A percentile compares a stretch with the other conserved stretches of the same genome.
phyloP scores from a whole-genome alignment of 192 early-diverging fungal species.

The Geosiphon pyriformis region DNA sequence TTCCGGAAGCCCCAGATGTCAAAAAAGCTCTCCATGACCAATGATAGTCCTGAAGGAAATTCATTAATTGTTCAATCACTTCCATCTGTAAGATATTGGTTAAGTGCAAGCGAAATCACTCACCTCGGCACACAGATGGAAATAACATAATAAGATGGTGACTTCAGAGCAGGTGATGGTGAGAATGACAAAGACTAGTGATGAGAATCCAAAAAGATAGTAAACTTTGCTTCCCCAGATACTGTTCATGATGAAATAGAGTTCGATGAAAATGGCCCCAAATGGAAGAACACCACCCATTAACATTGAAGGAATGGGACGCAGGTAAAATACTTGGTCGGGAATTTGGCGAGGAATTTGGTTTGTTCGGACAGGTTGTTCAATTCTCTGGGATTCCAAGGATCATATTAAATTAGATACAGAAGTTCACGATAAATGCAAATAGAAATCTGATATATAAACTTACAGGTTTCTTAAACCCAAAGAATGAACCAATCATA shows the following conservation, averaged over 20 bases:
- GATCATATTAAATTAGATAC: too few species aligned
- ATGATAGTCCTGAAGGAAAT: slow-evolving; percentile 45
- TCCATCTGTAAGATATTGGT: slow-evolving; percentile 27
- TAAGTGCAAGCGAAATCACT: too few species aligned
- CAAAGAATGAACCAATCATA: slow-evolving; percentile 67
- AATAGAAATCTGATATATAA: not conserved
- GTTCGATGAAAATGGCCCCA: slow-evolving; percentile 91
- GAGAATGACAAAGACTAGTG: slow-evolving; percentile 83
- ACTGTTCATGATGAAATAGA: slow-evolving; percentile 93
- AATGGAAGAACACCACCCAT: slow-evolving; percentile 88
- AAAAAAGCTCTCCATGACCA: slow-evolving; percentile 91
- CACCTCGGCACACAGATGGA: slow-evolving; percentile 80
- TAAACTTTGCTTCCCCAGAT: slow-evolving; percentile 93
- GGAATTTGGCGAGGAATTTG: slow-evolving; percentile 93
- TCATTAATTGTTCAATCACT: slow-evolving; percentile 22
- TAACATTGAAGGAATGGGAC: slow-evolving; percentile 64
- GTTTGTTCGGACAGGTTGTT: slow-evolving; percentile 81
- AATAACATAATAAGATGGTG: slow-evolving; percentile 83
- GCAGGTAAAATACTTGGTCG: slow-evolving; percentile 76
- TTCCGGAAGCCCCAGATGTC: slow-evolving; percentile 74
- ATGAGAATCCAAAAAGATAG: slow-evolving; percentile 90
- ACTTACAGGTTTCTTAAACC: slow-evolving; percentile 55
- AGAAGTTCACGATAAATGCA: not conserved
- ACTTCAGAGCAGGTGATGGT: slow-evolving; percentile 81
- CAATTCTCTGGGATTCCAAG: slow-evolving; percentile 53